phyloP scores from a whole-genome alignment of 78 protist species.

The Dictyostelium capitatum region DNA sequence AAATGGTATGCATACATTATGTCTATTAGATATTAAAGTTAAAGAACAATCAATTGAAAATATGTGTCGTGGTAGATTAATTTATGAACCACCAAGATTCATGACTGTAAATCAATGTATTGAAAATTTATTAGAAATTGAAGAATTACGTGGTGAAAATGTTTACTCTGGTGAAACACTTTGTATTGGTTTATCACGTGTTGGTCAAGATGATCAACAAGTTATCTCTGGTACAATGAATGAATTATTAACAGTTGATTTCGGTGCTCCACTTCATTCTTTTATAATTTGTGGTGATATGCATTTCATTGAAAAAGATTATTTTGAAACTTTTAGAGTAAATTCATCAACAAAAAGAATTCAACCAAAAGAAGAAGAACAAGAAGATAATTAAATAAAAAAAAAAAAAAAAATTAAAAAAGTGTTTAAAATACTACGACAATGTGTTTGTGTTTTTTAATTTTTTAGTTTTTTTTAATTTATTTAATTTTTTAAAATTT shows the following conservation, averaged over 20 bases:
- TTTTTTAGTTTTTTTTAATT: no score
- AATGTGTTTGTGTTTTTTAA: no score
- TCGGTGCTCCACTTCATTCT: constrained; percentile 96
- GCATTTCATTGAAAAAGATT: constrained; percentile 88
- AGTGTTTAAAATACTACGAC: no score
- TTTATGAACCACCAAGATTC: constrained; percentile 98
- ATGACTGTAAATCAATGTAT: constrained; percentile 95
- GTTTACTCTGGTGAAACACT: constrained; percentile 76
- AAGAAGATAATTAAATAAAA: no score
- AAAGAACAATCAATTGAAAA: constrained; percentile 95
- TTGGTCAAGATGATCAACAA: constrained; percentile 92
- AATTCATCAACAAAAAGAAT: background rate
- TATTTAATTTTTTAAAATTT: no score
- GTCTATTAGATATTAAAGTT: constrained; percentile 98
- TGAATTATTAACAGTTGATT: constrained; percentile 90
- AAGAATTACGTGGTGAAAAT: constrained; percentile 35
- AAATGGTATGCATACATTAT: constrained; percentile 98
- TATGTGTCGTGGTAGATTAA: constrained; percentile 91
- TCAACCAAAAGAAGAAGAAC: no score
- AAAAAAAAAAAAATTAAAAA: no score
- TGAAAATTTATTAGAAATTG: constrained; percentile 94
- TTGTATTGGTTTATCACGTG: constrained; percentile 95
- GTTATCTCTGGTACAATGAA: constrained; percentile 88
- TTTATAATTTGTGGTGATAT: constrained; percentile 91
- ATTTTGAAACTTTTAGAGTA: constrained; percentile 37